Evolutionary conservation across 2,329 filamentous ascomycete species (phyloP).

Genomic region (Claviceps purpurea): DNA sequence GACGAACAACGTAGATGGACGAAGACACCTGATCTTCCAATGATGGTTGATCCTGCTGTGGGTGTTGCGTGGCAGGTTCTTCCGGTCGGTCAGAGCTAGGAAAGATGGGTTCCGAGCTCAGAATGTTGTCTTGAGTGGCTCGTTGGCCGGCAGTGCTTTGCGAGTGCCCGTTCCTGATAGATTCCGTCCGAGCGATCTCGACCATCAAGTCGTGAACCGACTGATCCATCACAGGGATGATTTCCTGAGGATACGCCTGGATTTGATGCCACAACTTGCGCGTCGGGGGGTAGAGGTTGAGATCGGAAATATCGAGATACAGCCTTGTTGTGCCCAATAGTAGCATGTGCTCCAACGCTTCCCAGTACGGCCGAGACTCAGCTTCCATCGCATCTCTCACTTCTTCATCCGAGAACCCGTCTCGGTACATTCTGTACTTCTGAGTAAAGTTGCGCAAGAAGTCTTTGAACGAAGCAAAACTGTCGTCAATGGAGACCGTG

Average conservation of each 20-base stretch:
- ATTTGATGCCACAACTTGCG: slow-evolving; percentile 92
- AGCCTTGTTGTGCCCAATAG: slow-evolving; percentile 71
- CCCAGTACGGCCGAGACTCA: slow-evolving; percentile 69
- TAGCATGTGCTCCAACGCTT: slow-evolving; percentile 81
- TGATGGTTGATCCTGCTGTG: slow-evolving; percentile 35
- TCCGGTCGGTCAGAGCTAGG: slow-evolving; percentile 66
- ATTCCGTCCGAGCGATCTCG: slow-evolving; percentile 71
- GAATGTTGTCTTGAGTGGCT: slow-evolving; percentile 30
- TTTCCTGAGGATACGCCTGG: slow-evolving; percentile 88
- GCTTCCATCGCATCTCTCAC: slow-evolving; percentile 56
- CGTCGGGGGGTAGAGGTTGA: slow-evolving; percentile 86
- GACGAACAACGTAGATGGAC: slow-evolving; percentile 71
- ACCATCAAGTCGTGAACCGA: slow-evolving; percentile 86
- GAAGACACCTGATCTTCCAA: slow-evolving; percentile 72
- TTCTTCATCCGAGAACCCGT: slow-evolving; percentile 69
- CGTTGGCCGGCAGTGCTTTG: slow-evolving; percentile 39
- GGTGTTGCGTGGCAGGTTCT: slow-evolving; percentile 22
- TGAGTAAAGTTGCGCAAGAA: slow-evolving; percentile 84
- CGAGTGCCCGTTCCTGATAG: slow-evolving; percentile 52
- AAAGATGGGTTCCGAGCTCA: slow-evolving; percentile 63
- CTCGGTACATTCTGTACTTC: slow-evolving; percentile 86
- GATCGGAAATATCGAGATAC: slow-evolving; percentile 77
- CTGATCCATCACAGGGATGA: slow-evolving; percentile 93
- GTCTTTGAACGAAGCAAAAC: slow-evolving; percentile 75
- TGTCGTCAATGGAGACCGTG: slow-evolving; percentile 86